A percentile compares a stretch with the other conserved stretches of the same genome.
These are phyloP conservation scores for Fraxinus pennsylvanica DNA, from an alignment of 257 asterid genomes.

Conservation along the genomic window DNA sequence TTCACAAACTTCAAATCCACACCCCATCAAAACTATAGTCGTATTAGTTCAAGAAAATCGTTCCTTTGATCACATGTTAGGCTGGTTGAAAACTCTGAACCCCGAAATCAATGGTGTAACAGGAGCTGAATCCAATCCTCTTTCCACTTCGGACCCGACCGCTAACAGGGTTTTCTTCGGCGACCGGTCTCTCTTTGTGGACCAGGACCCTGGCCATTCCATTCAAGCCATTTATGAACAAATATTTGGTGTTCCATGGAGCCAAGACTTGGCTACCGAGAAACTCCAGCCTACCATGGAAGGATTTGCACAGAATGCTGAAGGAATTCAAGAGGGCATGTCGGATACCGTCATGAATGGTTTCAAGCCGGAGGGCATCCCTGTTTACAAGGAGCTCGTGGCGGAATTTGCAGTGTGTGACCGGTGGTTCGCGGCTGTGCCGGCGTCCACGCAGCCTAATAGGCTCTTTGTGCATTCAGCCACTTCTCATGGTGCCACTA, in stretches of 20 bases:
- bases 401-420: slow-evolving; percentile 73
- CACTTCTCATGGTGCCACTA: slow-evolving; percentile 60
- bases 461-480: slow-evolving; percentile 74
- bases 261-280: slow-evolving; percentile 21
- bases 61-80: slow-evolving; percentile 77
- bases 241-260: slow-evolving; percentile 55
- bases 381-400: slow-evolving; percentile 56
- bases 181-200: slow-evolving; percentile 49
- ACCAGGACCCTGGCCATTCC: slow-evolving; percentile 75
- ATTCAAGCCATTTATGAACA: slow-evolving; percentile 64
- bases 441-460: slow-evolving; percentile 69
- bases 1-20: slow-evolving; percentile 21
- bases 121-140: slow-evolving; percentile 59
- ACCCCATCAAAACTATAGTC: slow-evolving; percentile 71
- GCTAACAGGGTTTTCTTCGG: slow-evolving; percentile 37
- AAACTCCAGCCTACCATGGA: slow-evolving; percentile 51
- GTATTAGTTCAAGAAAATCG: slow-evolving; percentile 76
- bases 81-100: slow-evolving; percentile 79
- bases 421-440: slow-evolving; percentile 69
- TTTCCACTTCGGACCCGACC: slow-evolving; percentile 42
- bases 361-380: slow-evolving; percentile 51
- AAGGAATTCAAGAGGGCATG: slow-evolving; percentile 53
- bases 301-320: slow-evolving; percentile 83
- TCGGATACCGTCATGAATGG: slow-evolving; percentile 66
- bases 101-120: slow-evolving; percentile 68